A percentile compares a stretch with the other conserved stretches of the same genome.
phyloP scores from a whole-genome alignment of 495 filamentous ascomycete genomes.

The Talaromyces ruber region DNA sequence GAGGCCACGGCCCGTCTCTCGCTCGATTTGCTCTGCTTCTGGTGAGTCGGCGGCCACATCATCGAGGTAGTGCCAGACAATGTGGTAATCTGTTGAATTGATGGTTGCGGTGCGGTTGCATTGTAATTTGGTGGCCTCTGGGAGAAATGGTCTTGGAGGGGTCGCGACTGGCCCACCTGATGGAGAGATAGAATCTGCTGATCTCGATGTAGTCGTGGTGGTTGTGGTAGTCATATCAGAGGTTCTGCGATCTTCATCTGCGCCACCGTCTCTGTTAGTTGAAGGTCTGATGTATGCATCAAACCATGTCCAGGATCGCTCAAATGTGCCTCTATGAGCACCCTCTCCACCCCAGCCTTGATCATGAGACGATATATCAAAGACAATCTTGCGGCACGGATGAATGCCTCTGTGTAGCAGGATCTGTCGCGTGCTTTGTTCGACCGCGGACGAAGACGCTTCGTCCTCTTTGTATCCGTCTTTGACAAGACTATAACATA shows the following conservation, averaged over 20 bases:
- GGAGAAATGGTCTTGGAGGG: conserved; percentile 28
- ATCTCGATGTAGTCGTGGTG: neutral
- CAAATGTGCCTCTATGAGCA: conserved; percentile 36
- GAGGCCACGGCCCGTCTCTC: conserved; percentile 38
- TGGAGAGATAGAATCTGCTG: neutral
- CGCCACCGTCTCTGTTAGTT: neutral
- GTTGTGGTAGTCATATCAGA: neutral
- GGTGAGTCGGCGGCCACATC: conserved; percentile 34
- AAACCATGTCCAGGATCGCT: conserved; percentile 62
- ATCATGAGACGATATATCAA: conserved; percentile 54
- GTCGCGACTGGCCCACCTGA: conserved; percentile 14
- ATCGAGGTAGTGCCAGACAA: conserved; percentile 52
- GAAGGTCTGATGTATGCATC: conserved; percentile 42
- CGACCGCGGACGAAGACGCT: neutral
- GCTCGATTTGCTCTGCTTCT: conserved; percentile 29
- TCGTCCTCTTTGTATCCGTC: neutral
- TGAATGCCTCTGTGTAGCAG: conserved; percentile 29
- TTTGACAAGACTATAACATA: conserved; percentile 24
- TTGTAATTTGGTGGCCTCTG: conserved; percentile 40
- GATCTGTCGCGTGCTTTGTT: conserved; percentile 11
- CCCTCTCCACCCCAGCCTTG: conserved; percentile 50
- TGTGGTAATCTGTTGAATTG: conserved; percentile 27
- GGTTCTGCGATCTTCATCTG: neutral
- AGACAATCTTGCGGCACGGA: conserved; percentile 50
- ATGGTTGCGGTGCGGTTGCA: conserved; percentile 34